phyloP scores from a whole-genome alignment of 2,329 filamentous ascomycete genomes.

The Onygenales sp. region DNA sequence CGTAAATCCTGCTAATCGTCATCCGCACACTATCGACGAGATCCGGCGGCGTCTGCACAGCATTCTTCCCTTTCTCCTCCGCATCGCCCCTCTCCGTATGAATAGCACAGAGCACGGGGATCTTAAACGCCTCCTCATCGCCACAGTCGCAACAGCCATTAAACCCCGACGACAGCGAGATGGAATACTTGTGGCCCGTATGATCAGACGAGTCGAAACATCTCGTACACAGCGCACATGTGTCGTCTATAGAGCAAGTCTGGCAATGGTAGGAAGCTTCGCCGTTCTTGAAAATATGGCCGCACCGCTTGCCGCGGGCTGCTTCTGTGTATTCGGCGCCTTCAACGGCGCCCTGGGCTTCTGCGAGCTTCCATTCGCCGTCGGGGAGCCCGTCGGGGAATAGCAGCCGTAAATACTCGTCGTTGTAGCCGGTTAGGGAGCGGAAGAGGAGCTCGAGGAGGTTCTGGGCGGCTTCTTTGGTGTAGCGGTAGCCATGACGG shows the following conservation, averaged over 20 bases:
- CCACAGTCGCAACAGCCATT: slow-evolving; percentile 97
- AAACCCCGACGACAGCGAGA: slow-evolving; percentile 80
- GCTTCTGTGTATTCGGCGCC: slow-evolving; percentile 91
- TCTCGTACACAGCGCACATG: slow-evolving; percentile 84
- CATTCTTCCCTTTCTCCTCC: slow-evolving; percentile 47
- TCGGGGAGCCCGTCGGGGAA: slow-evolving; percentile 67
- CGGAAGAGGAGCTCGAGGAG: slow-evolving; percentile 76
- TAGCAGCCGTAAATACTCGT: slow-evolving; percentile 65
- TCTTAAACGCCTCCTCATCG: slow-evolving; percentile 86
- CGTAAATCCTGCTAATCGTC: slow-evolving; percentile 75
- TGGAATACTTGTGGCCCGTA: slow-evolving; percentile 81
- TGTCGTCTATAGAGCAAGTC: slow-evolving; percentile 89
- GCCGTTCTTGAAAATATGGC: slow-evolving; percentile 91
- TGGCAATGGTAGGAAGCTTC: slow-evolving; percentile 92
- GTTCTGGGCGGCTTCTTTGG: slow-evolving; percentile 57
- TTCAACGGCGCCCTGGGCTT: slow-evolving; percentile 85
- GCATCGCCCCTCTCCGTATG: slow-evolving; percentile 54
- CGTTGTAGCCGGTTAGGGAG: slow-evolving; percentile 67
- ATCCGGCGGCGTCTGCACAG: slow-evolving; percentile 62
- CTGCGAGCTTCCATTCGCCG: slow-evolving; percentile 63
- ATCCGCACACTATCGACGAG: slow-evolving; percentile 68
- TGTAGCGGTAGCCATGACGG: slow-evolving; percentile 66
- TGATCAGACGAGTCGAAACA: slow-evolving; percentile 97
- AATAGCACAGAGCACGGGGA: slow-evolving; percentile 84
- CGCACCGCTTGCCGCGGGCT: slow-evolving; percentile 85